Conservation (phyloP, 192 early-diverging fungal genomes). For the Entomortierella chlamydospora region DNA sequence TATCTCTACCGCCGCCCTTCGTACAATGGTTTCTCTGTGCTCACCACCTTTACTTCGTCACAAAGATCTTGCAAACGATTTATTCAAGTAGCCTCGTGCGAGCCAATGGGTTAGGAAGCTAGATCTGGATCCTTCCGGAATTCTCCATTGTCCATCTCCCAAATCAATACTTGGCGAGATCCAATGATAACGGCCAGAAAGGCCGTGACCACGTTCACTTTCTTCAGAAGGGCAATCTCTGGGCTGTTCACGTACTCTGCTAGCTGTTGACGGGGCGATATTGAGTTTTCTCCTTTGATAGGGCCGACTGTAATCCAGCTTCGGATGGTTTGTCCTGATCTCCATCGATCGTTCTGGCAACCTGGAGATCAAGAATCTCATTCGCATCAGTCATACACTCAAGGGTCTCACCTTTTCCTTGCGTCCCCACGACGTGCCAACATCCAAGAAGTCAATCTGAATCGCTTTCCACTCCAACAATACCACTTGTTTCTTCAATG, state of each 20-base stretch:
- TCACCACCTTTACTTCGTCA: too few relatives aligned
- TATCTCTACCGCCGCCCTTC: too few relatives aligned
- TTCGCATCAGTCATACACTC: not conserved
- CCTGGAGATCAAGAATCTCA: constrained; percentile 25
- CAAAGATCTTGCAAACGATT: too few relatives aligned
- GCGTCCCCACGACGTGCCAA: constrained; percentile 6
- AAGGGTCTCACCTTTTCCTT: not conserved
- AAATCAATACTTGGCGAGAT: constrained; percentile 46
- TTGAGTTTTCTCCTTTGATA: not conserved
- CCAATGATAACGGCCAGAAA: constrained; percentile 51
- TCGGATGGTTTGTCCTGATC: constrained; percentile 35
- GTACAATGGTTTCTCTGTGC: too few relatives aligned
- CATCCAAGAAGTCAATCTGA: constrained; percentile 37
- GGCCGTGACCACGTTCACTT: constrained; percentile 12
- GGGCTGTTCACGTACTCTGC: constrained; percentile 24
- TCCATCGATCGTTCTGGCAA: constrained; percentile 23
- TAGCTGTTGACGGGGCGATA: constrained; percentile 24
- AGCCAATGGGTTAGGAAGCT: too few relatives aligned
- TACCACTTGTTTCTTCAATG: constrained; percentile 15
- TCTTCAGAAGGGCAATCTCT: constrained; percentile 18
- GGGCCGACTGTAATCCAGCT: constrained; percentile 21
- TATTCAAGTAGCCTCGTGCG: too few relatives aligned
- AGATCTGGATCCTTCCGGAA: constrained; percentile 9
- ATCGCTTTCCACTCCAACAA: constrained; percentile 40
- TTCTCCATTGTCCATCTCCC: constrained; percentile 13